Percentiles rank a stretch among this genome's conserved stretches.
Conservation (phyloP, 2,329 filamentous ascomycete species). For the Phialophora verrucosa region DNA sequence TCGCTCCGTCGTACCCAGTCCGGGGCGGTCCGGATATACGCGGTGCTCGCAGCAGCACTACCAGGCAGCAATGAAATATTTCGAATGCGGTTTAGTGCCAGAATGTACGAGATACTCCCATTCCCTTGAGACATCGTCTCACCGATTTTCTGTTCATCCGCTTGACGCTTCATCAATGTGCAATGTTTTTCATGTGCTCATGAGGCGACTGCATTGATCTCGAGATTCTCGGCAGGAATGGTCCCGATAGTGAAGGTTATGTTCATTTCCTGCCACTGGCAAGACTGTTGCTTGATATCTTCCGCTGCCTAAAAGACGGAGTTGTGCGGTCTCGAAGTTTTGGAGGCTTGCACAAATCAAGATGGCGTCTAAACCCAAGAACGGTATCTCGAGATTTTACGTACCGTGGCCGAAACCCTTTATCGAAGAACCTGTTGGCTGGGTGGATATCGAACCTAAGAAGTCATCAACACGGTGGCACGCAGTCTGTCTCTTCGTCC, state of each 20-base stretch:
- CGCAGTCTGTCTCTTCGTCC: constrained; percentile 21
- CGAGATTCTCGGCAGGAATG: background rate
- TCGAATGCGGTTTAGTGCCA: background rate
- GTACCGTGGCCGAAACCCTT: constrained; percentile 32
- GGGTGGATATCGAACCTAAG: constrained; percentile 9
- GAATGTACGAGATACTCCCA: background rate
- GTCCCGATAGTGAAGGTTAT: background rate
- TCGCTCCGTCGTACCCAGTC: background rate
- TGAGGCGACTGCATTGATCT: background rate
- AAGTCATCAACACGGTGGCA: constrained; percentile 17
- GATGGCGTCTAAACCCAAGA: constrained; percentile 7
- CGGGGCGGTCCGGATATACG: background rate
- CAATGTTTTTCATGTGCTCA: background rate
- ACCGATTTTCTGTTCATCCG: background rate
- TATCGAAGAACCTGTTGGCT: constrained; percentile 32
- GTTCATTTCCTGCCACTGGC: background rate
- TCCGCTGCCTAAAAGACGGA: constrained; percentile 3
- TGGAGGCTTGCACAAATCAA: background rate
- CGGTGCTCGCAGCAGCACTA: too few relatives aligned
- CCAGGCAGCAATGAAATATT: too few relatives aligned
- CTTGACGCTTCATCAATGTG: background rate
- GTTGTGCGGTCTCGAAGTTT: background rate
- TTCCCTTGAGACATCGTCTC: background rate
- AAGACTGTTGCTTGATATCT: background rate
- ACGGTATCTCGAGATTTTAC: constrained; percentile 1